phyloP scores from a whole-genome alignment of 176 grass and related monocot genomes.

The Alopecurus myosuroides region DNA sequence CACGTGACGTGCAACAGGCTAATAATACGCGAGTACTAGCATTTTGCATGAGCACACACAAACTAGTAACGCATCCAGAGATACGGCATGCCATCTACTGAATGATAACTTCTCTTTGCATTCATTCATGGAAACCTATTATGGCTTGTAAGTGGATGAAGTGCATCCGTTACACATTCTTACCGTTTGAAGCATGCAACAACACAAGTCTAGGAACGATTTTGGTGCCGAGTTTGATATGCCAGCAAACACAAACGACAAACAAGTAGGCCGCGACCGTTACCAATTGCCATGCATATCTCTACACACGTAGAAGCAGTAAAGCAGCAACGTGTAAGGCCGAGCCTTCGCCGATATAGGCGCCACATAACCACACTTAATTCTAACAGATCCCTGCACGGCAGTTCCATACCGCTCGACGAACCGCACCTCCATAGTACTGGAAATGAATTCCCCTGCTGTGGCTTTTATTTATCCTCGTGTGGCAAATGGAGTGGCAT shows the following conservation, averaged over 20 bases:
- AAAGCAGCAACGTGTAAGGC: background rate
- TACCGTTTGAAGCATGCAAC: background rate
- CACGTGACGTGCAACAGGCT: background rate
- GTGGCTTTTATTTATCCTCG: background rate
- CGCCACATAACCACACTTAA: background rate
- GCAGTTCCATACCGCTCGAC: background rate
- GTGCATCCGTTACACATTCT: background rate
- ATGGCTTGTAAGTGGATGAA: background rate
- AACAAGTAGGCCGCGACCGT: background rate
- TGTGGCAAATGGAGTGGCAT: background rate
- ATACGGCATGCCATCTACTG: background rate
- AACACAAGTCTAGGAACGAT: background rate
- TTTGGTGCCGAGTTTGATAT: background rate
- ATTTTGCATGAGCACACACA: background rate
- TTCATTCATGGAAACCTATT: background rate
- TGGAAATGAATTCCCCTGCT: background rate
- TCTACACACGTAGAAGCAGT: background rate
- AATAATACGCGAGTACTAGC: background rate
- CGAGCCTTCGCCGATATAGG: background rate
- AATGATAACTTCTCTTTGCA: background rate
- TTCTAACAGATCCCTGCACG: background rate
- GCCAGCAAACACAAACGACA: background rate
- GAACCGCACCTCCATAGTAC: too few species aligned
- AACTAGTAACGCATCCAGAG: background rate
- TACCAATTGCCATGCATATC: background rate